phyloP scores from a whole-genome alignment of 345 rosid species.

The Physaria fendleri region DNA sequence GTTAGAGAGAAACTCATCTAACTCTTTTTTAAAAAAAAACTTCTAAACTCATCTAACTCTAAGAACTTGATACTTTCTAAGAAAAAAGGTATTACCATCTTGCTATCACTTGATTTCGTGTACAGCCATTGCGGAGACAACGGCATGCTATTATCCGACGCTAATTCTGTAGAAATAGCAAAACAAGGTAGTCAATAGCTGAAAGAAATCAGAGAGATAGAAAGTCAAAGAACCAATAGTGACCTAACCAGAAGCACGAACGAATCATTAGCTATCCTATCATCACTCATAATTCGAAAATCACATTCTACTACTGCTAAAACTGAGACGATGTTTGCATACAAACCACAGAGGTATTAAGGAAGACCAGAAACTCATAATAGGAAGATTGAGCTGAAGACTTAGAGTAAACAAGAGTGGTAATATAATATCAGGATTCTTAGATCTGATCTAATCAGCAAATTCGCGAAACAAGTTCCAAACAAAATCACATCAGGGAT shows the following conservation, averaged over 20 bases:
- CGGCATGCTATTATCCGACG: constrained; percentile 75
- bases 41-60: background rate
- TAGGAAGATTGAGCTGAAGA: no score
- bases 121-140: constrained; percentile 96
- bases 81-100: constrained; percentile 31
- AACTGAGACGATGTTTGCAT: no score
- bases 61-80: background rate
- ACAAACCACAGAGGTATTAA: no score
- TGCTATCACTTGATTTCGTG: constrained; percentile 59
- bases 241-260: background rate
- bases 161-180: constrained; percentile 38
- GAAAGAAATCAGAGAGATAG: background rate
- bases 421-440: background rate
- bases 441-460: no score
- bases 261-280: background rate
- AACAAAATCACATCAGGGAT: background rate
- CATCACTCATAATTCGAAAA: no score
- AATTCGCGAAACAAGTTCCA: background rate
- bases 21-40: no score
- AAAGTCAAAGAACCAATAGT: background rate
- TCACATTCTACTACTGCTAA: no score
- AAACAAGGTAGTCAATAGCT: background rate
- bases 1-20: no score
- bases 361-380: no score
- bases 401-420: no score